These are phyloP conservation scores for Suillus decipiens DNA, from an alignment of 768 basidiomycete genomes.

Conservation along the genomic window DNA sequence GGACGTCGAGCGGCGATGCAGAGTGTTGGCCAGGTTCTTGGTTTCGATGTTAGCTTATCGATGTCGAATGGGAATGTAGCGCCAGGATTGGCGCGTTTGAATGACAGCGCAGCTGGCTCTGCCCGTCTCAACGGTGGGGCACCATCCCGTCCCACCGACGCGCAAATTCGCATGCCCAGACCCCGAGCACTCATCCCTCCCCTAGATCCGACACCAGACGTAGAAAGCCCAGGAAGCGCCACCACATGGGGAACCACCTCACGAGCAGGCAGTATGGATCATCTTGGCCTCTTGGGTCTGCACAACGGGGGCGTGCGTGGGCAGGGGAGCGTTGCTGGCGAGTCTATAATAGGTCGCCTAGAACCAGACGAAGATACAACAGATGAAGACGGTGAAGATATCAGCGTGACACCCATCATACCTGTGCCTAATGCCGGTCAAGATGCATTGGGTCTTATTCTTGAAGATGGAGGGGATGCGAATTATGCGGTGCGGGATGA, in stretches of 20 bases:
- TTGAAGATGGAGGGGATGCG: conserved; percentile 30
- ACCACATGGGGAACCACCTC: conserved; percentile 39
- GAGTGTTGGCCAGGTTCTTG: conserved; percentile 16
- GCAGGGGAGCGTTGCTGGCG: conserved; percentile 23
- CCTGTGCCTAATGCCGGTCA: conserved; percentile 21
- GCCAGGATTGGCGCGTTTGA: conserved; percentile 11
- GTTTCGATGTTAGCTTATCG: conserved; percentile 19
- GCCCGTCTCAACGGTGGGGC: neutral
- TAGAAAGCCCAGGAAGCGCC: conserved; percentile 34
- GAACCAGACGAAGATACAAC: conserved; percentile 15
- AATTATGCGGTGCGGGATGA: neutral
- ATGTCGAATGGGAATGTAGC: conserved; percentile 16
- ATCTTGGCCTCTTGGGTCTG: conserved; percentile 34
- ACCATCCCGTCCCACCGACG: neutral
- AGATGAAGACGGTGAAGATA: conserved; percentile 21
- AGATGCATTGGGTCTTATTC: conserved; percentile 33
- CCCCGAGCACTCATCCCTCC: conserved; percentile 12
- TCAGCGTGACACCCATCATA: conserved; percentile 20
- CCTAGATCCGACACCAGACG: conserved; percentile 14
- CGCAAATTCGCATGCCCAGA: conserved; percentile 4
- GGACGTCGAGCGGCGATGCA: conserved; percentile 20
- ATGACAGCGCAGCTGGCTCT: conserved; percentile 12
- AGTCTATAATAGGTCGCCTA: conserved; percentile 21
- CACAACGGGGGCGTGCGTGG: conserved; percentile 32
- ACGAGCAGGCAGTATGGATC: conserved; percentile 26